These are phyloP conservation scores for Desmodesmus armatus DNA, from an alignment of 139 green algal species.

Conservation along the genomic window DNA sequence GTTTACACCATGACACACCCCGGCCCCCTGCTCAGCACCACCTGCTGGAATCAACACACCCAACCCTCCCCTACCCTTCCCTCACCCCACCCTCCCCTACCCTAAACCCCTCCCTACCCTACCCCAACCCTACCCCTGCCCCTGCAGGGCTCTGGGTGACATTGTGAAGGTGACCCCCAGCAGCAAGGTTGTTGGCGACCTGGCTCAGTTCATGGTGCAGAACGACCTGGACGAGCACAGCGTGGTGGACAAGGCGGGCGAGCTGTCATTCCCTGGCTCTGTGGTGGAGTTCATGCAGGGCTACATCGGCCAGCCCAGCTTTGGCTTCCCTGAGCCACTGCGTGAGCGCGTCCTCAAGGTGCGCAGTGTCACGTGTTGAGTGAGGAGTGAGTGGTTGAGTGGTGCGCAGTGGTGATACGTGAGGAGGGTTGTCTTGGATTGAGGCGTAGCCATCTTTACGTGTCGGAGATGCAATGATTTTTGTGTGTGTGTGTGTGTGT, in stretches of 20 bases:
- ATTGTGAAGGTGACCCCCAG: constrained; percentile 88
- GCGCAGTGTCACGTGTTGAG: not conserved
- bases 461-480: no score
- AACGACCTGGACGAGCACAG: constrained; percentile 85
- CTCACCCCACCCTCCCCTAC: no score
- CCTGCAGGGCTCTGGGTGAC: constrained; percentile 85
- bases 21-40: no score
- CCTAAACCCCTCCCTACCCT: no score
- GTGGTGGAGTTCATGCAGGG: constrained; percentile 94
- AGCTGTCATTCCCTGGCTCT: constrained; percentile 82
- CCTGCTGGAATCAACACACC: no score
- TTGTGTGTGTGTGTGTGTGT: no score
- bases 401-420: no score
- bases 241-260: constrained; percentile 83
- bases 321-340: constrained; percentile 92
- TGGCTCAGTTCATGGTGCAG: constrained; percentile 97
- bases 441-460: no score
- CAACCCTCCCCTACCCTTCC: no score
- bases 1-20: no score
- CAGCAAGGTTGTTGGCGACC: constrained; percentile 88
- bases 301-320: constrained; percentile 77
- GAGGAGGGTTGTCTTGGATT: not conserved
- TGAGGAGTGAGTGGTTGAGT: no score
- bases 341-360: constrained; percentile 64
- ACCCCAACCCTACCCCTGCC: no score